Evolutionary conservation across 108 stramenopile genomes (phyloP).

Genomic region (Skeletonema marinoi): DNA sequence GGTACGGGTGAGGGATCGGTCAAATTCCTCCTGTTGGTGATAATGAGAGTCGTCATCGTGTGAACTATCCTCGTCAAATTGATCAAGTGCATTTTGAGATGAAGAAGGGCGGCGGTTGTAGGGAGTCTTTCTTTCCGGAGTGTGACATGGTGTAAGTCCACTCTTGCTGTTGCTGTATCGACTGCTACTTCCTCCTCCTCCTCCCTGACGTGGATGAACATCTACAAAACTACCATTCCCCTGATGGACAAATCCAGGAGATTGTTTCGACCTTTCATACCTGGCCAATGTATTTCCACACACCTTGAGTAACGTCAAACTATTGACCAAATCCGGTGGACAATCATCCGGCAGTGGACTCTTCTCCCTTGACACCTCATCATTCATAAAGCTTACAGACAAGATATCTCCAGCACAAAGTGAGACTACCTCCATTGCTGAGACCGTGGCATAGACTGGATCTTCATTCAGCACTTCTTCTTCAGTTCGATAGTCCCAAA

Average conservation of each 20-base stretch:
- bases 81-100: not conserved
- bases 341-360: slow-evolving; percentile 39
- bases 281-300: slow-evolving; percentile 44
- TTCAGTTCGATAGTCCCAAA: slow-evolving; percentile 50
- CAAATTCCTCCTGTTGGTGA: slow-evolving; percentile 36
- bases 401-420: slow-evolving; percentile 37
- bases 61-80: slow-evolving; percentile 15
- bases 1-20: slow-evolving; percentile 38
- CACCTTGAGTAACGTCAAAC: slow-evolving; percentile 37
- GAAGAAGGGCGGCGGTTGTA: not conserved
- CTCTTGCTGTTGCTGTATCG: not conserved
- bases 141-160: not conserved
- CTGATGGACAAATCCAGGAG: not conserved
- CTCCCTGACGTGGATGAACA: not conserved
- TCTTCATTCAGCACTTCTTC: slow-evolving; percentile 47
- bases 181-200: not conserved
- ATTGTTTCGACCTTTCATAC: slow-evolving; percentile 15
- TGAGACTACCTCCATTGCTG: slow-evolving; percentile 47
- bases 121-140: not conserved
- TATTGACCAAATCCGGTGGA: slow-evolving; percentile 43
- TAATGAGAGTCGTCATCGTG: slow-evolving; percentile 10
- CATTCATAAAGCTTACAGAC: slow-evolving; percentile 45
- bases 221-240: not conserved
- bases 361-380: slow-evolving; percentile 42
- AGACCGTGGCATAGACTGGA: slow-evolving; percentile 47